Evolutionary conservation across 345 rosid genomes (phyloP).

Genomic region (Brassica cretica): DNA sequence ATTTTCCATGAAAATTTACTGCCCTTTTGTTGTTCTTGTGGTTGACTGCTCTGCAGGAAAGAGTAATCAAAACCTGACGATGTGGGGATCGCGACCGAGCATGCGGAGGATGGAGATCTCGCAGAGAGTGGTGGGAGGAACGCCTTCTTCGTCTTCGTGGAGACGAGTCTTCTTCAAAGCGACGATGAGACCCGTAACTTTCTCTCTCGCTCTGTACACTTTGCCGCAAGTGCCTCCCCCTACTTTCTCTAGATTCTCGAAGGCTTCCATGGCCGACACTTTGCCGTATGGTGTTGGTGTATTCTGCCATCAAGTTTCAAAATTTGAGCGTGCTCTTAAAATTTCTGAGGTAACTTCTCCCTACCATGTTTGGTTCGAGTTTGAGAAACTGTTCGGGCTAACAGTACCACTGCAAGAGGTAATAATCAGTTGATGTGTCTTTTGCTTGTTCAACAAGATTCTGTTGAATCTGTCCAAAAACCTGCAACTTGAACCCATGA

Average conservation of each 20-base stretch:
- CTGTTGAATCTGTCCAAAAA: no score
- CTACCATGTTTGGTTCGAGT: constrained; percentile 16
- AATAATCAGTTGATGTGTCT: no score
- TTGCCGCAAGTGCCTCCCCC: constrained; percentile 98
- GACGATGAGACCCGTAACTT: constrained; percentile 83
- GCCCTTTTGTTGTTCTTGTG: no score
- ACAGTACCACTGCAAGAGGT: no score
- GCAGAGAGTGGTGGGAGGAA: constrained; percentile 97
- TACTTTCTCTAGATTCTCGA: constrained; percentile 95
- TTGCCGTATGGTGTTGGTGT: constrained; percentile 19
- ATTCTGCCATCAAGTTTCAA: background rate
- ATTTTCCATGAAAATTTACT: no score
- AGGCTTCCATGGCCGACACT: constrained; percentile 85
- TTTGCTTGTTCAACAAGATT: no score
- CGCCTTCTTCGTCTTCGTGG: constrained; percentile 97
- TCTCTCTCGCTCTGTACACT: constrained; percentile 92
- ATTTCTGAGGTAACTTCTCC: constrained; percentile 67
- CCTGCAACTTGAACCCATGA: no score
- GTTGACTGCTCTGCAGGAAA: no score
- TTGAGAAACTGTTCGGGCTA: background rate
- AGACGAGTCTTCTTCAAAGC: constrained; percentile 98
- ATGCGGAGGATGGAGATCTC: constrained; percentile 97
- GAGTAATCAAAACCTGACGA: constrained; percentile 55
- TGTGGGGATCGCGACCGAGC: constrained; percentile 94
- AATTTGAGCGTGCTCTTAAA: constrained; percentile 87